These are phyloP conservation scores for Stachybotrys chartarum DNA, from an alignment of 2,329 filamentous ascomycete genomes.

Conservation along the genomic window DNA sequence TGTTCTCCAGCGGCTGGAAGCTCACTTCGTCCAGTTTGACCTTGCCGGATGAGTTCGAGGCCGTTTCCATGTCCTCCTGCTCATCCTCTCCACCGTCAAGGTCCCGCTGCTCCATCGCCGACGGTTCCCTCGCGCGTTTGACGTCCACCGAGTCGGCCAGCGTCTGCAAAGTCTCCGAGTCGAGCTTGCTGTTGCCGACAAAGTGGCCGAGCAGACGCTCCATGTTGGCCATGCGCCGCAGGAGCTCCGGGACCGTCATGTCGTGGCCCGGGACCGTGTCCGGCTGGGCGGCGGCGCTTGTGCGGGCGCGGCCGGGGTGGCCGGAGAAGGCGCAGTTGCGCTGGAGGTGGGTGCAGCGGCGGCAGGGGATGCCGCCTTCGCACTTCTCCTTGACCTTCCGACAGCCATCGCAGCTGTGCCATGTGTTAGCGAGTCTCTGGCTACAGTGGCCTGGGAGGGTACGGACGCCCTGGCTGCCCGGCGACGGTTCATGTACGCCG, in stretches of 20 bases:
- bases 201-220: conserved; percentile 41
- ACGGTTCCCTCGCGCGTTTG: conserved; percentile 8
- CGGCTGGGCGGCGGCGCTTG: conserved; percentile 1
- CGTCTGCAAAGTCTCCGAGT: conserved; percentile 24
- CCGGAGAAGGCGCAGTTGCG: conserved; percentile 41
- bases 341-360: conserved; percentile 42
- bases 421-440: not conserved
- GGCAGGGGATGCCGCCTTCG: conserved; percentile 47
- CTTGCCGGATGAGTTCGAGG: conserved; percentile 16
- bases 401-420: conserved; percentile 42
- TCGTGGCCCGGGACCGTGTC: conserved; percentile 11
- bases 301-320: conserved; percentile 20
- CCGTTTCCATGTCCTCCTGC: conserved; percentile 11
- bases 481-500: not conserved
- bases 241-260: conserved; percentile 14
- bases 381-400: conserved; percentile 50
- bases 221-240: conserved; percentile 25
- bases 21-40: conserved; percentile 26
- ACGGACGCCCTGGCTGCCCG: not conserved
- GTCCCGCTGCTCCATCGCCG: conserved; percentile 13
- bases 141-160: conserved; percentile 35
- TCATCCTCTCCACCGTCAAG: not conserved
- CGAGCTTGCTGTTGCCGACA: conserved; percentile 29
- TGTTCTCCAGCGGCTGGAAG: conserved; percentile 32
- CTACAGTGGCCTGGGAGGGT: not conserved